Evolutionary conservation across 106 monocot species (phyloP).

Genomic region (Dioscorea zingiberensis): DNA sequence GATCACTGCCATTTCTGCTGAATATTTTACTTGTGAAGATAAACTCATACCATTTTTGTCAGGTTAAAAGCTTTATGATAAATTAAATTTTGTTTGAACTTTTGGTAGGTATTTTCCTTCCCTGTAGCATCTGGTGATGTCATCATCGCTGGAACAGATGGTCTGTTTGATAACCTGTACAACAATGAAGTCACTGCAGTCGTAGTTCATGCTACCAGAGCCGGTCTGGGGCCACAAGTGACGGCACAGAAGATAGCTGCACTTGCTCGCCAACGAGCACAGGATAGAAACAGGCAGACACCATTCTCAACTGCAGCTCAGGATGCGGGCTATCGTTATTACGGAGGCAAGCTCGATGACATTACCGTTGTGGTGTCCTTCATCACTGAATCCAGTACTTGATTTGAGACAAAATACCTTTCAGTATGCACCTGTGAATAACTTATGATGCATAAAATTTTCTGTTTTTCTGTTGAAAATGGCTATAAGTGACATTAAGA

Average conservation of each 20-base stretch:
- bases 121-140: constrained; percentile 63
- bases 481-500: too few relatives aligned
- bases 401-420: not conserved
- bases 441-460: too few relatives aligned
- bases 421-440: too few relatives aligned
- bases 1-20: too few relatives aligned
- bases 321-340: constrained; percentile 71
- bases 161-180: constrained; percentile 72
- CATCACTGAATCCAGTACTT: constrained; percentile 17
- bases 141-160: constrained; percentile 63
- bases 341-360: constrained; percentile 75
- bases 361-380: constrained; percentile 72
- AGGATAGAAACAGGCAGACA: constrained; percentile 59
- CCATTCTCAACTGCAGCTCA: constrained; percentile 71
- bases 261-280: constrained; percentile 61
- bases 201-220: constrained; percentile 45
- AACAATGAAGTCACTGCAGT: constrained; percentile 51
- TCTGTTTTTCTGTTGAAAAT: too few relatives aligned
- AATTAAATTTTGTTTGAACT: too few relatives aligned
- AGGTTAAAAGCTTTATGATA: too few relatives aligned
- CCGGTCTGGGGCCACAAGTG: constrained; percentile 43
- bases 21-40: too few relatives aligned
- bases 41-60: too few relatives aligned
- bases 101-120: constrained; percentile 44
- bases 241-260: constrained; percentile 66